Base-by-base conservation (phyloP, 139 green algal species). In the Micractinium sp. region DNA sequence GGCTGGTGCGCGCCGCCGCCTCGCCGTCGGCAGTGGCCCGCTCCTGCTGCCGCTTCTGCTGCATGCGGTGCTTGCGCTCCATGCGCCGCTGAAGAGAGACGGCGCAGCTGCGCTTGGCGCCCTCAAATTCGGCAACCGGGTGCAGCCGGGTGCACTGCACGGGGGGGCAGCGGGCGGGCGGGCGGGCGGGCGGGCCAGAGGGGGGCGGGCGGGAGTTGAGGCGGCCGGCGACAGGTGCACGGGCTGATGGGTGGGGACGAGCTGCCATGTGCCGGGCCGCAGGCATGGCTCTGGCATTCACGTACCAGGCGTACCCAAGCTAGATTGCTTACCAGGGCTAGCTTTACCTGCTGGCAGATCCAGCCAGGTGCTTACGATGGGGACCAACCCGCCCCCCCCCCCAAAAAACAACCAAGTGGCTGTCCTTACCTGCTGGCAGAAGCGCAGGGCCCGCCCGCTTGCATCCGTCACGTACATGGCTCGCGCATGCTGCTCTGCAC, bases 101-200 rank as follows among this genome's bases (percentile, higher is more conserved):
- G 13, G 53, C 61, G 61, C 82, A 87, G 82, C 61, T 78, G 82
- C 61, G 82, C 61, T 87, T 87, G 35, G 9, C 5, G 0, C 61
- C 82, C 23, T 87, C 61, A 61, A 87, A 87, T 33, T 87, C 35
- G 3, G 36, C 13, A 9, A 87, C 12, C 0, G 82, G 82, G 36
- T 87, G 82, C 82, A 87, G 56, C 18, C 82, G 82, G 7, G 82
- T 87, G 82, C 82, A 87, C 82, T 87, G 79, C 79, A 69, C 5
- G 38, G 73, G 73, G 73, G 15, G n/a, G n/a, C n/a, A n/a, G n/a
- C n/a, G n/a, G n/a, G n/a, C n/a, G 23, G 35, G 73, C 31, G 23
- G 73, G 73, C 15, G 27, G 73, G 27, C 19, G n/a, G n/a, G 73
- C 35, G 73, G 29, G 73, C 29, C 25, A n/a, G 66, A 47, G 74